Evolutionary conservation across 2,329 filamentous ascomycete genomes (phyloP), one percentile per base, ranked within the genome.

Genomic region (Xylariaceae sp.): DNA sequence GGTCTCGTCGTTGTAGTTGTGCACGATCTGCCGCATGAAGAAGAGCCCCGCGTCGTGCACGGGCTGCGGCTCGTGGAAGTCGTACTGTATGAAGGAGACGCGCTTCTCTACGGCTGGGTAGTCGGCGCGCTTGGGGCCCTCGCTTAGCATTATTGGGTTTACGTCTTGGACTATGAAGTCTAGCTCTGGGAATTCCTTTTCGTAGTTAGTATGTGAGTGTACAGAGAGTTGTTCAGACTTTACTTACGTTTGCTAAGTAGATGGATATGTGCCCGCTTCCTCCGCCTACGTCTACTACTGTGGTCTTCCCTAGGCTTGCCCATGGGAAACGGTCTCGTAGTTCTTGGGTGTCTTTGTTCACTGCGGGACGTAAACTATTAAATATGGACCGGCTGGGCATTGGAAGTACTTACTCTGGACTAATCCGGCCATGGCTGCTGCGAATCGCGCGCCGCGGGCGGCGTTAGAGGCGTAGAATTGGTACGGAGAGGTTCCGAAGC

Each of bases 251-350:
- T 13, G 59, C 57, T 3, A 61, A 42, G 32, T 19, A 45, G 2
- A 60, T 58, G 5, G 57, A 53, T 13, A 60, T 26, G 37, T 65
- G 60, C 2, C 65, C 65, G 42, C 56, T 65, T 10, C 61, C 65
- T 36, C 65, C 64, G 1, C 65, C 65, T 0, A 64, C 52, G n/a
- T 67, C 64, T 3, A 66, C 60, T 9, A 67, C 59, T 1, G 50
- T 63, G 1, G 44, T 53, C 1, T 58, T 54, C 1, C 34, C 41
- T 10, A 65, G 50, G n/a, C 45, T 56, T 2, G 44, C 41, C 58
- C 63, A 63, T 5, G 56, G 55, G 39, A 61, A 64, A 19, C 49
- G 37, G 15, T 60, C 47, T 9, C 54, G 53, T 9, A 66, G 39
- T 39, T 59, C 47, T 18, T 39, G 42, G 15, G 41, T 59, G 21